A percentile compares a stretch with the other conserved stretches of the same genome.
Evolutionary conservation across 2,329 filamentous ascomycete species (phyloP).

Genomic region (Conoideocrella luteorostrata): DNA sequence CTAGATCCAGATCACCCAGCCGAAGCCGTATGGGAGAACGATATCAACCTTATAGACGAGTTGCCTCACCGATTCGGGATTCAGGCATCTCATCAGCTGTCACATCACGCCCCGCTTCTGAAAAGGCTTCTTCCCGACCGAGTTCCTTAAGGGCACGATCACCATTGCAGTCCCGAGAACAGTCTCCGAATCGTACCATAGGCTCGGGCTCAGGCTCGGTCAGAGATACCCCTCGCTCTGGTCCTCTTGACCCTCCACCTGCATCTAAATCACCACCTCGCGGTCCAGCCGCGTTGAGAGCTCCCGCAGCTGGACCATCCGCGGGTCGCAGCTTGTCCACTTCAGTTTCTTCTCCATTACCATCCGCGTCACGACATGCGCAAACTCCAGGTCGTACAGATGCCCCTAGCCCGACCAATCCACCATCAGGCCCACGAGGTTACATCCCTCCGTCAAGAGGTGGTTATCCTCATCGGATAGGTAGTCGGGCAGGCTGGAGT

Average conservation of each 20-base stretch:
- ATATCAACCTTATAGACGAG: constrained; percentile 38
- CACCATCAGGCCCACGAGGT: constrained; percentile 49
- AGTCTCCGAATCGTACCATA: constrained; percentile 24
- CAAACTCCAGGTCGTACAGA: constrained; percentile 32
- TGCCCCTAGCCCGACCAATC: constrained; percentile 39
- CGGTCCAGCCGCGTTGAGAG: constrained; percentile 47
- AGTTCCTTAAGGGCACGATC: constrained; percentile 41
- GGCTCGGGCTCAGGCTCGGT: constrained; percentile 16
- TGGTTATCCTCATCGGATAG: constrained; percentile 37
- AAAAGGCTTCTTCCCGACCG: constrained; percentile 47
- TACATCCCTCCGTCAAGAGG: constrained; percentile 41
- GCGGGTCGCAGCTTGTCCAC: constrained; percentile 32
- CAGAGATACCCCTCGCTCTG: constrained; percentile 22
- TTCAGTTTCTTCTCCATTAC: constrained; percentile 28
- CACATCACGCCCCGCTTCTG: constrained; percentile 44
- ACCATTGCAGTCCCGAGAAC: constrained; percentile 37
- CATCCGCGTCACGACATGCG: constrained; percentile 26
- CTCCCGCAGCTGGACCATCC: constrained; percentile 39
- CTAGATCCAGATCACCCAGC: constrained; percentile 41
- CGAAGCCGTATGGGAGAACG: constrained; percentile 40
- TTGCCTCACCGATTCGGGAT: constrained; percentile 42
- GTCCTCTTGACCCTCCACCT: constrained; percentile 21
- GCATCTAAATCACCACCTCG: constrained; percentile 43
- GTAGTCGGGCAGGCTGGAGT: constrained; percentile 40
- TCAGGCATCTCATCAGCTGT: constrained; percentile 44